Conservation (phyloP, 208 protist genomes). For the Trypanosomatidae sp. region DNA sequence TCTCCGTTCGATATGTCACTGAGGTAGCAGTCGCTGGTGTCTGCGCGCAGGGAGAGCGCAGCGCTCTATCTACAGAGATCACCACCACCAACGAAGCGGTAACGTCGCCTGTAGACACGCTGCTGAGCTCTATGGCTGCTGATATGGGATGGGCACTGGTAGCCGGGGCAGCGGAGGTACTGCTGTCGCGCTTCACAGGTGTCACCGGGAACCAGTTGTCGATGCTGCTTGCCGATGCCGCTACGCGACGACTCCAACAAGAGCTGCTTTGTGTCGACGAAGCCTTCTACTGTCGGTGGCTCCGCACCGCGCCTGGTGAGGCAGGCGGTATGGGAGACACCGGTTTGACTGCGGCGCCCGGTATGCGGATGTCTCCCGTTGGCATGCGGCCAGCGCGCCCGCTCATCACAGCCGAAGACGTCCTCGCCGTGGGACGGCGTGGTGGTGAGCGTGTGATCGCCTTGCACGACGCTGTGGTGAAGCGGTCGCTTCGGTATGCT, state of each 20-base stretch:
- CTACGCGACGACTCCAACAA: constrained; percentile 21
- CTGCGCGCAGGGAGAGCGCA: neutral
- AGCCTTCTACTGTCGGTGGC: constrained; percentile 46
- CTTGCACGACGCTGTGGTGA: constrained; percentile 27
- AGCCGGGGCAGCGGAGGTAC: constrained; percentile 19
- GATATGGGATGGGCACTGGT: constrained; percentile 20
- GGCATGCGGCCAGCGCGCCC: neutral
- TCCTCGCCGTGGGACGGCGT: constrained; percentile 20
- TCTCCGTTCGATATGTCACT: constrained; percentile 19
- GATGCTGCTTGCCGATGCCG: constrained; percentile 23
- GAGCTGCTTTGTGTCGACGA: constrained; percentile 52
- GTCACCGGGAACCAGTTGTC: constrained; percentile 5
- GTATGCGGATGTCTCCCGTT: neutral
- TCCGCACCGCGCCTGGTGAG: constrained; percentile 8
- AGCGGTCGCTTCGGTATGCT: constrained; percentile 4
- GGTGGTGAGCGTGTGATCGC: constrained; percentile 24
- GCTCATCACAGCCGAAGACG: constrained; percentile 9
- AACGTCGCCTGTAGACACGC: constrained; percentile 11
- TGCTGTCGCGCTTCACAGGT: constrained; percentile 11
- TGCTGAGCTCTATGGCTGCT: constrained; percentile 15
- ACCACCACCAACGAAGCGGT: neutral
- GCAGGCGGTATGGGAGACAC: neutral
- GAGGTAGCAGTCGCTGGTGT: constrained; percentile 17
- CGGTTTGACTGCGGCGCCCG: neutral
- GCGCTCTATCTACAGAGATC: neutral